Percentiles rank a stretch among this genome's conserved stretches.
Evolutionary conservation across 208 protist genomes (phyloP).

Genomic region (Crithidia sp.): DNA sequence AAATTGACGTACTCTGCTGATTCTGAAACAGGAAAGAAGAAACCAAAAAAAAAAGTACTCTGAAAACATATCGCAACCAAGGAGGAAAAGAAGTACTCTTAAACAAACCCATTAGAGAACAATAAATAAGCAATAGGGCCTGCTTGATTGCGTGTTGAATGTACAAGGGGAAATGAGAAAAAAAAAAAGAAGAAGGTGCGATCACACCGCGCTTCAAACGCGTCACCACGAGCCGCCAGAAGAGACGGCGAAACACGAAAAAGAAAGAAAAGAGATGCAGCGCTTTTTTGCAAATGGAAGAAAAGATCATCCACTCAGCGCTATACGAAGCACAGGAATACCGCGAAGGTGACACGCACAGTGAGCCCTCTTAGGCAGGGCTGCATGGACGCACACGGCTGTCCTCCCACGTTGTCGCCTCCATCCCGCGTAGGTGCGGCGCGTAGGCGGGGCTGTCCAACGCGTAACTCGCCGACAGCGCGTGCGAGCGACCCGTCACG

Average conservation of each 20-base stretch:
- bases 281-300: not conserved
- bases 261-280: constrained; percentile 10
- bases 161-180: no score
- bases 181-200: not conserved
- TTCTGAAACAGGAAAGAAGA: not conserved
- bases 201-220: no score
- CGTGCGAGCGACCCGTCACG: constrained; percentile 19
- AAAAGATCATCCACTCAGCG: constrained; percentile 1
- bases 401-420: constrained; percentile 11
- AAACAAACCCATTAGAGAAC: no score
- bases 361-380: not conserved
- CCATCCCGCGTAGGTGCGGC: constrained; percentile 8
- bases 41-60: not conserved
- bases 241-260: not conserved
- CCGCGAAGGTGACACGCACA: no score
- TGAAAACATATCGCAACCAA: no score
- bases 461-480: constrained; percentile 22
- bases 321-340: no score
- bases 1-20: no score
- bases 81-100: no score
- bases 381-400: constrained; percentile 9
- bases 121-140: no score
- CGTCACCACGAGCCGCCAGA: not conserved
- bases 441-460: constrained; percentile 24
- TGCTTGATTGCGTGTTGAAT: no score